Evolutionary conservation across 257 asterid genomes (phyloP), one percentile per base, ranked within the genome.

Genomic region (Solanum virginianum): DNA sequence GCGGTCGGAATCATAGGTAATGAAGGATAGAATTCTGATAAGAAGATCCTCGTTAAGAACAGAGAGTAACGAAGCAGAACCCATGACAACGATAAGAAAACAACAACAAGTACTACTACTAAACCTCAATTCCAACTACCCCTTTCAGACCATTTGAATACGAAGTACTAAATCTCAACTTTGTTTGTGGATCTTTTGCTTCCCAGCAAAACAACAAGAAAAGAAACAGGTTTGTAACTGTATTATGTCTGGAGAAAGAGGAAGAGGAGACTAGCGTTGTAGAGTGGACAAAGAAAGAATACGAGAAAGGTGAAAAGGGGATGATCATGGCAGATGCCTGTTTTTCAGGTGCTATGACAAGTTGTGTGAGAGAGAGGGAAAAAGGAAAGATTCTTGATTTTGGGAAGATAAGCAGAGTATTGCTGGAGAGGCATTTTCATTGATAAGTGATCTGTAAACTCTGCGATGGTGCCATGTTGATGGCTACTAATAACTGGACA

Each of bases 21-120:
- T 85, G 41, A 87, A 88, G 4, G 91, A 54, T 45, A 87, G 32
- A 83, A 92, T 90, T 63, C 87, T 88, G 39, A 88, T 57, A 85
- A 92, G 88, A 18, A 94, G 91, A 71, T 94, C 96, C 17, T 94
- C 95, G 0, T 89, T 85, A 63, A 91, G 90, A 82, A 89, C 84
- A 26, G 82, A 82, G 68, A 90, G 87, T 41, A 89, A 53, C 29
- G 26, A 22, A 66, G 87, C 15, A 26, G 86, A 18, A 43, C 85
- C 89, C 92, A 91, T 92, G 12, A 11, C 59, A 22, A 54, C 49
- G 56, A 77, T 2, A 11, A 4, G 7, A 47, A 60, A 60, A 59
- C 63, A 56, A 80, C 49, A 12, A 32, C 11, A 6, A 17, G 13
- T 17, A 9, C 20, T 43, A 6, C 18, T 71, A 43, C 17, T 20